Base-by-base conservation (phyloP, 345 rosid species). In the Aegle marmelos region DNA sequence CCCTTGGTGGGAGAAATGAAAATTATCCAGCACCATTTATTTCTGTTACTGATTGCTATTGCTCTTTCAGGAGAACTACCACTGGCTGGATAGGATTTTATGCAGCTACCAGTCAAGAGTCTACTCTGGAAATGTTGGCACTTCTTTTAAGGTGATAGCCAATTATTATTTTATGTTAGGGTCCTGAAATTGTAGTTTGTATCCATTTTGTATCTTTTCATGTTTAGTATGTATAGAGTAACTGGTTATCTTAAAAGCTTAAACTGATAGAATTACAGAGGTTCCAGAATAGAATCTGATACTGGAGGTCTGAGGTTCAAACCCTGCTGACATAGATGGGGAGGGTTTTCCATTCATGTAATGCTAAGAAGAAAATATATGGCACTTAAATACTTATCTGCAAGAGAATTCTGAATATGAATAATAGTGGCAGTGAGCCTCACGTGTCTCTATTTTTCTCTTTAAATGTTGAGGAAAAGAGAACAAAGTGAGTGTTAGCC, bases 111-210 rank as follows among this genome's bases (percentile, higher is more conserved):
- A 65, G 61, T 75, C 78, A 53, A 75, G 72, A 53, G 28, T 65
- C 16, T 75, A 75, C 53, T 50, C 71, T 65, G 72, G 78, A 64
- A 24, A 75, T 65, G 54, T 82, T 70, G 90, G 91, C 66, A 30
- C 80, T 78, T 81, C 90, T 19, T 87, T 91, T 78, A 85, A 89
- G 97, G 98, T 95, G 53, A 87, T 83, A 36, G 1, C 62, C 16
- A 41, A 16, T 9, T 17, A 31, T 39, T 77, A 31, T 77, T n/a
- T 83, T 25, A 75, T 33, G 60, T 21, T 63, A 21, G n/a, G 74
- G n/a, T 19, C 30, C 27, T 56, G 50, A 64, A 61, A 53, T 17
- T 80, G n/a, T 30, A 64, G 22, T 60, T 57, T 74, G 58, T 27
- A 54, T 72, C 21, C 19, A 19, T 50, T 37, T 57, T 66, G 22